Evolutionary conservation across 148 eudicot species (phyloP).

Genomic region (Persicaria tinctoria): DNA sequence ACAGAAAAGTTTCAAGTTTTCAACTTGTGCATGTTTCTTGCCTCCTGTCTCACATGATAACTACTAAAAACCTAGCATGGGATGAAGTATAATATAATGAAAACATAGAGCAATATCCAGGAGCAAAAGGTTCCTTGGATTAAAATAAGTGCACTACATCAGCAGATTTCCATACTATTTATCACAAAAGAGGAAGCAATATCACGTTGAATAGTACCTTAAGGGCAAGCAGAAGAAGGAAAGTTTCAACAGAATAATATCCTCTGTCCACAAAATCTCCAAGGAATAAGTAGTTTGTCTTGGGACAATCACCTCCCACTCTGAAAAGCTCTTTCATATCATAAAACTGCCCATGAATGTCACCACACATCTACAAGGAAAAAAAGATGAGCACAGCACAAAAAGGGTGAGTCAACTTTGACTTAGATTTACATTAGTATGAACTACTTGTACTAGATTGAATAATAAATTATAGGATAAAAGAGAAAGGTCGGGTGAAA

Average conservation of each 20-base stretch:
- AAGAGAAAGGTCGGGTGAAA: too few species aligned
- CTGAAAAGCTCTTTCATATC: conserved; percentile 94
- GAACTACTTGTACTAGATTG: too few species aligned
- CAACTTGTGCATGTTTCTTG: not conserved
- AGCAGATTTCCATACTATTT: too few species aligned
- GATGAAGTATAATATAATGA: too few species aligned
- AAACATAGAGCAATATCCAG: too few species aligned
- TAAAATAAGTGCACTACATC: too few species aligned
- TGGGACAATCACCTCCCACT: conserved; percentile 96
- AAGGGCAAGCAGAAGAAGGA: conserved; percentile 80
- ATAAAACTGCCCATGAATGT: conserved; percentile 95
- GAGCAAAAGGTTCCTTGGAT: too few species aligned
- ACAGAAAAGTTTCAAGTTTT: not conserved
- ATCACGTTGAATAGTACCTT: conserved; percentile 40
- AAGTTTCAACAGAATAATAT: conserved; percentile 87
- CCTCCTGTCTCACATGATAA: too few species aligned
- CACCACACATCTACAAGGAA: conserved; percentile 69
- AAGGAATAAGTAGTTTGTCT: conserved; percentile 85
- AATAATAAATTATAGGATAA: too few species aligned
- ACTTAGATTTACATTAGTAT: too few species aligned
- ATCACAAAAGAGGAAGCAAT: not conserved
- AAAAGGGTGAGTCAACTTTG: not conserved
- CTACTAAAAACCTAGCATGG: too few species aligned
- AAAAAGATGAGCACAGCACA: not conserved
- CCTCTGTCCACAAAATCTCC: conserved; percentile 98